Percentiles rank a stretch among this genome's conserved stretches.
Conservation (phyloP, 768 basidiomycete genomes). For the Boletus sensibilis region DNA sequence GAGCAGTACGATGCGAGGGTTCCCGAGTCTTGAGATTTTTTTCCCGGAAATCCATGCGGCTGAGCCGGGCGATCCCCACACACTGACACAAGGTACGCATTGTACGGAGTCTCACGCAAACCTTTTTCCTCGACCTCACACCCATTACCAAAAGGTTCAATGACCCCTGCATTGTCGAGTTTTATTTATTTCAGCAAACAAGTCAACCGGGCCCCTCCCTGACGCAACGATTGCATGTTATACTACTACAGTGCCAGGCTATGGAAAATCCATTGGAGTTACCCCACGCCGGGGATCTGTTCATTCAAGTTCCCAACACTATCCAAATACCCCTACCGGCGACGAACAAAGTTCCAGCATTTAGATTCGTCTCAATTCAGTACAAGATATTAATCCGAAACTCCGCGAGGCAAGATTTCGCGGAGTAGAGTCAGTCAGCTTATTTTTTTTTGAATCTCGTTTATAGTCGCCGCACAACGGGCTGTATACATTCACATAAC, state of each 20-base stretch:
- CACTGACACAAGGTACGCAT: not conserved
- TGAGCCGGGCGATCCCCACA: not conserved
- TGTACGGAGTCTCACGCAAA: conserved; percentile 4
- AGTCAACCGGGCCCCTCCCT: not conserved
- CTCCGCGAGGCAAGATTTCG: conserved; percentile 26
- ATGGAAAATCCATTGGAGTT: not conserved
- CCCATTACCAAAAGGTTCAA: not conserved
- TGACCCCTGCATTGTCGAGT: not conserved
- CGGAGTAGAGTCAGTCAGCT: conserved; percentile 19
- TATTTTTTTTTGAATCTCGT: not conserved
- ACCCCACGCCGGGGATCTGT: not conserved
- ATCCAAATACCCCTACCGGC: not conserved
- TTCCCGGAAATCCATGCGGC: not conserved
- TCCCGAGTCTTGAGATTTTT: not conserved
- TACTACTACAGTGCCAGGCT: not conserved
- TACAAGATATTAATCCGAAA: conserved; percentile 10
- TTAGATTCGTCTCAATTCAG: not conserved
- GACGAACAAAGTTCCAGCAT: not conserved
- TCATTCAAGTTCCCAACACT: not conserved
- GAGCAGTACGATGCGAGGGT: not conserved
- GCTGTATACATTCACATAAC: not conserved
- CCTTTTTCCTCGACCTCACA: not conserved
- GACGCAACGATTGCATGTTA: not conserved
- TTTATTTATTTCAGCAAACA: not conserved
- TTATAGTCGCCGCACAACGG: not conserved